These are phyloP conservation scores for Xylaria polymorpha DNA, from an alignment of 2,329 filamentous ascomycete species.

Conservation along the genomic window DNA sequence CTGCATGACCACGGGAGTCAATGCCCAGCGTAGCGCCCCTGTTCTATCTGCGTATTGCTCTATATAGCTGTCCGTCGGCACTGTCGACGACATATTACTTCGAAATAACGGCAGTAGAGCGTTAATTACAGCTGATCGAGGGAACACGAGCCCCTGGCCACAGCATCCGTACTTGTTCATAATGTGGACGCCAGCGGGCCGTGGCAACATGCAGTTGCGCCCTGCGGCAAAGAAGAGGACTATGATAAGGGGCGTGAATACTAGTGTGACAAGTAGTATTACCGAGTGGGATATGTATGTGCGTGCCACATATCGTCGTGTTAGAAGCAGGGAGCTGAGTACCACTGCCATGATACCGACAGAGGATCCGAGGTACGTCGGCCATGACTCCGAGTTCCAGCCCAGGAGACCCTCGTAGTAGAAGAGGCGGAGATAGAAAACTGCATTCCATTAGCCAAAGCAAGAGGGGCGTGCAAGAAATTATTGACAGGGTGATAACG, in stretches of 20 bases:
- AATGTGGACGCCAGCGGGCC: slow-evolving; percentile 38
- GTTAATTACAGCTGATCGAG: slow-evolving; percentile 37
- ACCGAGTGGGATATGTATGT: neutral
- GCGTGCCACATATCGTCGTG: slow-evolving; percentile 34
- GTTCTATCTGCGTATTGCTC: slow-evolving; percentile 43
- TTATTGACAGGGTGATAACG: neutral
- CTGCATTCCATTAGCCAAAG: slow-evolving; percentile 33
- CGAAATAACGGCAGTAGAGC: slow-evolving; percentile 43
- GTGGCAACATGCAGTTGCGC: slow-evolving; percentile 42
- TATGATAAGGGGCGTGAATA: slow-evolving; percentile 45
- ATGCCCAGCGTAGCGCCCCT: slow-evolving; percentile 42
- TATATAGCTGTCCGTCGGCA: slow-evolving; percentile 45
- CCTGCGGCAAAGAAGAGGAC: slow-evolving; percentile 46
- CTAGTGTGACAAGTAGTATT: slow-evolving; percentile 35
- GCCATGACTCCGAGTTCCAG: slow-evolving; percentile 47
- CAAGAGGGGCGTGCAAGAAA: neutral
- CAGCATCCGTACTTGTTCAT: slow-evolving; percentile 46
- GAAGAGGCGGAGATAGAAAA: slow-evolving; percentile 47
- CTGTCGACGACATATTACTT: slow-evolving; percentile 32
- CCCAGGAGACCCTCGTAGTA: slow-evolving; percentile 47
- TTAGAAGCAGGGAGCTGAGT: slow-evolving; percentile 11
- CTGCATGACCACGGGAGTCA: slow-evolving; percentile 47
- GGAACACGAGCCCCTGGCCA: slow-evolving; percentile 47
- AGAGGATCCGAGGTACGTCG: slow-evolving; percentile 39
- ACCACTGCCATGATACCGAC: slow-evolving; percentile 11